Evolutionary conservation across 495 filamentous ascomycete species (phyloP).

Genomic region (Trichoderma reesei): DNA sequence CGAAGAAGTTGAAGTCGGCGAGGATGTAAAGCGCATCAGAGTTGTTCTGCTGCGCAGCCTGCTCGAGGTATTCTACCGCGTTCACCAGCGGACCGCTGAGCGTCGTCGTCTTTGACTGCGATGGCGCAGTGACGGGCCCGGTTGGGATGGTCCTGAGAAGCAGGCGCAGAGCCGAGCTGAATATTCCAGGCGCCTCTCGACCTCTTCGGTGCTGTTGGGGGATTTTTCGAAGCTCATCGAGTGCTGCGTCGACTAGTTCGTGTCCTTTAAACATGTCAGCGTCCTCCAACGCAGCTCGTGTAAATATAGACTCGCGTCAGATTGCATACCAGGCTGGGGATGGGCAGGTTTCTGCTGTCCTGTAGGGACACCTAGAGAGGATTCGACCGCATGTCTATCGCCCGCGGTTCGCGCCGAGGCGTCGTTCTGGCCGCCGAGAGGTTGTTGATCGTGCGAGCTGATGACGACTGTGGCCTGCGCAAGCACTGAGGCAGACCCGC

Average conservation of each 20-base stretch:
- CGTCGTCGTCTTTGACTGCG: slow-evolving; percentile 17
- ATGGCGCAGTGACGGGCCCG: slow-evolving; percentile 30
- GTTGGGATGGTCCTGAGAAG: slow-evolving; percentile 33
- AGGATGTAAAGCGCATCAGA: slow-evolving; percentile 84
- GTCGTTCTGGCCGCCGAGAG: slow-evolving; percentile 21
- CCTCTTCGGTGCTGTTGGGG: slow-evolving; percentile 24
- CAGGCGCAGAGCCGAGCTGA: slow-evolving; percentile 28
- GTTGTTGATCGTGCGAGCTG: slow-evolving; percentile 28
- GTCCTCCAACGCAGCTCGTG: slow-evolving; percentile 13
- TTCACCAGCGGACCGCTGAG: slow-evolving; percentile 34
- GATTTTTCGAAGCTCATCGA: slow-evolving; percentile 33
- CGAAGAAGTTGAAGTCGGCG: slow-evolving; percentile 93
- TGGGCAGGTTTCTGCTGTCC: slow-evolving; percentile 18
- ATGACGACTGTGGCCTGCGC: slow-evolving; percentile 32
- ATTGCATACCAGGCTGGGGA: slow-evolving; percentile 2
- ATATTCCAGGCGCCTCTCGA: slow-evolving; percentile 29
- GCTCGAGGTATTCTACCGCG: slow-evolving; percentile 65
- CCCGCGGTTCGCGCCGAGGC: neutral
- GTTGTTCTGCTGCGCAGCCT: slow-evolving; percentile 65
- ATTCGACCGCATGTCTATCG: neutral
- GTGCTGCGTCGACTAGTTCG: slow-evolving; percentile 35
- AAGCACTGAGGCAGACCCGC: slow-evolving; percentile 28
- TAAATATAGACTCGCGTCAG: slow-evolving; percentile 19
- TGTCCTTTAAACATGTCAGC: slow-evolving; percentile 24
- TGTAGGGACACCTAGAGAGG: neutral